phyloP scores from a whole-genome alignment of 148 eudicot genomes.

The Arbutus unedo region DNA sequence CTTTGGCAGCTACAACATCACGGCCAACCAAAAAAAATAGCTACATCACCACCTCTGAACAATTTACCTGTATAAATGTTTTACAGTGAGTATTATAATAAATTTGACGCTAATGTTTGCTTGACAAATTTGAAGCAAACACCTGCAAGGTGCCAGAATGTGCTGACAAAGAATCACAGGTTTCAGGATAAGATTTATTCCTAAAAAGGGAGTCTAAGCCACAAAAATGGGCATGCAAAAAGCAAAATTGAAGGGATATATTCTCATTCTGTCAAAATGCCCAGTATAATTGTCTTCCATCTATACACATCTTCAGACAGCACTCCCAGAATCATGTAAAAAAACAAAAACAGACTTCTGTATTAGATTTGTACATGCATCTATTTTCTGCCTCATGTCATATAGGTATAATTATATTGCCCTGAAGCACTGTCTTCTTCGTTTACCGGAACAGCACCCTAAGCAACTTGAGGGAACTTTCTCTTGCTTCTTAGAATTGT shows the following conservation, averaged over 20 bases:
- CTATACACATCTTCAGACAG: neutral
- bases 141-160: no score
- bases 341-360: neutral
- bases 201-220: no score
- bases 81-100: no score
- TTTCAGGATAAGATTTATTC: no score
- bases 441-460: neutral
- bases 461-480: constrained; percentile 4
- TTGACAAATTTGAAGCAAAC: no score
- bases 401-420: neutral
- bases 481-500: neutral
- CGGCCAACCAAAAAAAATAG: no score
- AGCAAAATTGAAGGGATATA: neutral
- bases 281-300: neutral
- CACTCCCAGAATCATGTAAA: neutral
- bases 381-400: neutral
- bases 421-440: neutral
- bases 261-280: neutral
- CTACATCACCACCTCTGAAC: no score
- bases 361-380: neutral
- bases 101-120: no score
- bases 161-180: no score
- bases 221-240: neutral
- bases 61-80: no score
- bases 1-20: no score